These are phyloP conservation scores for Claviceps sp. DNA, from an alignment of 2,329 filamentous ascomycete species.

Conservation along the genomic window DNA sequence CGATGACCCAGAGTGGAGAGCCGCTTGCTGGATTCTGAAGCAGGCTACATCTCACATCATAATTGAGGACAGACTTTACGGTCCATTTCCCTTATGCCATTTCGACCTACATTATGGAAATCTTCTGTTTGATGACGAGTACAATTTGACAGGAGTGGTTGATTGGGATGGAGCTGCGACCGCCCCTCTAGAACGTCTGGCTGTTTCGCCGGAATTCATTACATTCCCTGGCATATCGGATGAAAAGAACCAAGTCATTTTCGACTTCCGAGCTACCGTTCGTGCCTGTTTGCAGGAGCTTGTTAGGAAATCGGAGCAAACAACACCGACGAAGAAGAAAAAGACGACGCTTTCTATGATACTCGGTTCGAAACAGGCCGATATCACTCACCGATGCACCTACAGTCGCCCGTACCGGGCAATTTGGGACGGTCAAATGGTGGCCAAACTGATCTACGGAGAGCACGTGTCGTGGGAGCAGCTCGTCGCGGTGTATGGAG, in stretches of 20 bases:
- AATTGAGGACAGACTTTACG: slow-evolving; percentile 4
- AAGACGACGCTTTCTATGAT: slow-evolving; percentile 5
- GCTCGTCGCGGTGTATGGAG: slow-evolving; percentile 3
- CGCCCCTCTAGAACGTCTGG: slow-evolving; percentile 4
- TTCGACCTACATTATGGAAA: slow-evolving; percentile 6
- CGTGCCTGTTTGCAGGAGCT: slow-evolving; percentile 4
- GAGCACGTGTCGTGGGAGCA: slow-evolving; percentile 2
- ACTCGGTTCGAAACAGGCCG: slow-evolving; percentile 4
- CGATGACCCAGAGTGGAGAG: slow-evolving; percentile 4
- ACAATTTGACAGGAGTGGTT: slow-evolving; percentile 3
- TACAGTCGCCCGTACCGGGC: slow-evolving; percentile 5
- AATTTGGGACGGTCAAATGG: slow-evolving; percentile 3
- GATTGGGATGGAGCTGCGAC: slow-evolving; percentile 3
- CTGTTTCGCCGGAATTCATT: slow-evolving; percentile 6
- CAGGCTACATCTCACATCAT: slow-evolving; percentile 4
- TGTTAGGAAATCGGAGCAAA: neutral
- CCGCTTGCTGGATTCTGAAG: slow-evolving; percentile 5
- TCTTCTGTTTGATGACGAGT: slow-evolving; percentile 5
- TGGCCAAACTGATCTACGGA: slow-evolving; percentile 3
- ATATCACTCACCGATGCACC: slow-evolving; percentile 5
- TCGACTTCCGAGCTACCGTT: slow-evolving; percentile 1
- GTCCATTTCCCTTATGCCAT: slow-evolving; percentile 5
- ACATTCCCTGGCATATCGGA: slow-evolving; percentile 4
- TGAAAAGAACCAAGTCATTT: slow-evolving; percentile 2
- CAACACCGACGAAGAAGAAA: neutral